Evolutionary conservation across 345 rosid genomes (phyloP).

Genomic region (Linum lewisii): DNA sequence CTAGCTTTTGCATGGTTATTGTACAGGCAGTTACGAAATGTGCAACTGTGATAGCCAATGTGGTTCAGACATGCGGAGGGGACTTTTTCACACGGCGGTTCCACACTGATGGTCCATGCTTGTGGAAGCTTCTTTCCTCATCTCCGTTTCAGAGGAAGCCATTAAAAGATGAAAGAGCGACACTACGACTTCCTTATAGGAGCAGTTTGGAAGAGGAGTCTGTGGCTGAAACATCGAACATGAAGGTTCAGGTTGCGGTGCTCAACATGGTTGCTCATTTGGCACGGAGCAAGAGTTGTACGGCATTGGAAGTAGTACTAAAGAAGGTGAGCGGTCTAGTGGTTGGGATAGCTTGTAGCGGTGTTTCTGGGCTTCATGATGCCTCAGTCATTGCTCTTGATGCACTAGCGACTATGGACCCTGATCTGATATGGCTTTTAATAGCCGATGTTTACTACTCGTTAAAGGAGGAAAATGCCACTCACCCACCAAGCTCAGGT

Average conservation of each 20-base stretch:
- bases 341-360: slow-evolving; percentile 76
- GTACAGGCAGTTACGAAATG: slow-evolving; percentile 64
- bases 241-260: slow-evolving; percentile 73
- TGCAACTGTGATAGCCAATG: slow-evolving; percentile 38
- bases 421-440: slow-evolving; percentile 90
- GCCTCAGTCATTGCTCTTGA: slow-evolving; percentile 56
- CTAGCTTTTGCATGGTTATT: slow-evolving; percentile 6
- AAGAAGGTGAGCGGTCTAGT: slow-evolving; percentile 82
- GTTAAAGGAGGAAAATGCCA: slow-evolving; percentile 37
- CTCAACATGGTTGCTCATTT: slow-evolving; percentile 71
- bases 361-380: slow-evolving; percentile 53
- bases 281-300: slow-evolving; percentile 52
- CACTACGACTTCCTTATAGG: slow-evolving; percentile 73
- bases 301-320: slow-evolving; percentile 58
- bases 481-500: slow-evolving; percentile 41
- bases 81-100: slow-evolving; percentile 93
- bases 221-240: slow-evolving; percentile 57
- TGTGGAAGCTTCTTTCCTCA: slow-evolving; percentile 72
- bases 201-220: slow-evolving; percentile 35
- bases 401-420: slow-evolving; percentile 69
- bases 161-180: slow-evolving; percentile 34
- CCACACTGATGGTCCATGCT: slow-evolving; percentile 56
- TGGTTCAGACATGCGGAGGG: slow-evolving; percentile 69
- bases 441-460: slow-evolving; percentile 76
- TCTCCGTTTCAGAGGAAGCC: slow-evolving; percentile 53